A percentile compares a stretch with the other conserved stretches of the same genome.
Conservation (phyloP, 768 basidiomycete genomes). For the Psilocybe cubensis region DNA sequence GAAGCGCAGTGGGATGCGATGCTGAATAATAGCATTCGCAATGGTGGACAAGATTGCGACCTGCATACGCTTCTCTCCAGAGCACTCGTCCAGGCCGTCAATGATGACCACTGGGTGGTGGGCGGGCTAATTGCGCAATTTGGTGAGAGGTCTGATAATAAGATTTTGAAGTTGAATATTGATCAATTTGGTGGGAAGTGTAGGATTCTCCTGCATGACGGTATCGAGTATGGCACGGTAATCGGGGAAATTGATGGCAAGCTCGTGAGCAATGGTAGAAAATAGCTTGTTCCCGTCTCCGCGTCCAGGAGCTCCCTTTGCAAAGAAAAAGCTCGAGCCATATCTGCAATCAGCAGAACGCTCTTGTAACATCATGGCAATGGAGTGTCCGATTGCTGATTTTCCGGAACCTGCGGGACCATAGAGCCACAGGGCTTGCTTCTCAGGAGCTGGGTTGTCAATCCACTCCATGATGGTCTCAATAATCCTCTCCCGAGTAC, state of each 20-base stretch:
- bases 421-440: constrained; percentile 18
- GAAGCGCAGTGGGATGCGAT: not conserved
- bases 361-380: constrained; percentile 18
- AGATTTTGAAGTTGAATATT: constrained; percentile 6
- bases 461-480: constrained; percentile 12
- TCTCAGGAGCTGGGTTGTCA: not conserved
- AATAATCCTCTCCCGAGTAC: constrained; percentile 13
- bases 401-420: constrained; percentile 28
- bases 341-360: not conserved
- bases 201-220: not conserved
- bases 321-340: constrained; percentile 10
- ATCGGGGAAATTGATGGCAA: not conserved
- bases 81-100: constrained; percentile 15
- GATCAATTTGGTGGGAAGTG: not conserved
- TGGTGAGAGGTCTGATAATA: constrained; percentile 2
- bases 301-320: not conserved
- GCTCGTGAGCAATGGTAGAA: constrained; percentile 6
- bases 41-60: not conserved
- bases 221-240: not conserved
- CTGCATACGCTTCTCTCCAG: not conserved
- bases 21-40: not conserved
- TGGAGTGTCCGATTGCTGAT: constrained; percentile 30
- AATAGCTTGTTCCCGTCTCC: not conserved
- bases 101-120: constrained; percentile 3
- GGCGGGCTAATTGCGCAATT: not conserved